phyloP scores from a whole-genome alignment of 768 basidiomycete species.

The Chalciporus piperatus region DNA sequence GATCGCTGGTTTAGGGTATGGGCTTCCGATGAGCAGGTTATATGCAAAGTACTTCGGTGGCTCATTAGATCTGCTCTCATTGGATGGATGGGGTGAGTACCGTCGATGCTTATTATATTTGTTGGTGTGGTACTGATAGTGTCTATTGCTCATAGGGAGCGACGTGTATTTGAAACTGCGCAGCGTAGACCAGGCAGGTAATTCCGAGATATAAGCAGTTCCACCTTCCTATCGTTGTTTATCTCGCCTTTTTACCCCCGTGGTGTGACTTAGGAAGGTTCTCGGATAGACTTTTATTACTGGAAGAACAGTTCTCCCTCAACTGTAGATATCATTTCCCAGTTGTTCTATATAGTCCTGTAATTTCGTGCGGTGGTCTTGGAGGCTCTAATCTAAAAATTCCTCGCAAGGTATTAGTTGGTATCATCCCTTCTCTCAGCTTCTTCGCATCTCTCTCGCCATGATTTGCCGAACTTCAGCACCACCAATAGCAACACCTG shows the following conservation, averaged over 20 bases:
- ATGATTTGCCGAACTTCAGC: constrained; percentile 53
- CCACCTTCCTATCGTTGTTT: neutral
- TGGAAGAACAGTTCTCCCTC: neutral
- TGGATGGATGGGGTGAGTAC: constrained; percentile 79
- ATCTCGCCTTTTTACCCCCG: neutral
- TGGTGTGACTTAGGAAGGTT: neutral
- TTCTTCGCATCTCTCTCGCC: constrained; percentile 53
- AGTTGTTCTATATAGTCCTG: neutral
- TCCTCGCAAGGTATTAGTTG: neutral
- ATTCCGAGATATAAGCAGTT: constrained; percentile 41
- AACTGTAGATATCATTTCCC: neutral
- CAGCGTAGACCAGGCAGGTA: constrained; percentile 50
- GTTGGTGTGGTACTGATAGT: neutral
- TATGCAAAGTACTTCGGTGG: constrained; percentile 88
- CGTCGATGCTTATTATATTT: neutral
- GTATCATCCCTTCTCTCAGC: constrained; percentile 32
- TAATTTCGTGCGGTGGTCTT: neutral
- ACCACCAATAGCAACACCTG: constrained; percentile 57
- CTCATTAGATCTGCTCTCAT: constrained; percentile 71
- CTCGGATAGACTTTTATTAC: neutral
- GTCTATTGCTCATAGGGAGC: constrained; percentile 33
- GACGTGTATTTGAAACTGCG: constrained; percentile 56
- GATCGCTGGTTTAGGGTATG: constrained; percentile 87
- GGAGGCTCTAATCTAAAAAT: neutral
- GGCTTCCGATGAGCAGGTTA: constrained; percentile 75